A percentile compares a stretch with the other conserved stretches of the same genome.
phyloP scores from a whole-genome alignment of 768 basidiomycete species.

The Leccinum incarnatum region DNA sequence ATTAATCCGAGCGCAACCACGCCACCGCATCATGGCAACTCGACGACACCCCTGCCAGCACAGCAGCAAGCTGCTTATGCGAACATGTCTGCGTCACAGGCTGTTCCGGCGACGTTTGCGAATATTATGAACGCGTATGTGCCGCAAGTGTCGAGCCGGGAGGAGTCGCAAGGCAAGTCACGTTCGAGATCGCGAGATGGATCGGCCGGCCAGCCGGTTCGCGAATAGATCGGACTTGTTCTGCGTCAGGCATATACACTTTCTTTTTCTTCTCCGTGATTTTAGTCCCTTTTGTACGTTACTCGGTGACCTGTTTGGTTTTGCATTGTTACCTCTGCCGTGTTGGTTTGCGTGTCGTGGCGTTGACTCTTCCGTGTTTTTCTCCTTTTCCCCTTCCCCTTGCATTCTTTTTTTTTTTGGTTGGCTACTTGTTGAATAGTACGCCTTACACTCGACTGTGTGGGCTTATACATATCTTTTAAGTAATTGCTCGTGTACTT shows the following conservation, averaged over 20 bases:
- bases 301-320: not conserved
- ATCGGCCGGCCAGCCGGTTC: conserved; percentile 12
- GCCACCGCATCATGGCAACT: conserved; percentile 19
- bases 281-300: conserved; percentile 4
- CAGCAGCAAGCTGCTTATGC: conserved; percentile 23
- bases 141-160: conserved; percentile 25
- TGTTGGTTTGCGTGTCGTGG: conserved; percentile 2
- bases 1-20: conserved; percentile 15
- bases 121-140: conserved; percentile 74
- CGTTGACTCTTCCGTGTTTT: not conserved
- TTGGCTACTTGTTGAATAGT: not conserved
- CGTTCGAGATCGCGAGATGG: conserved; percentile 30
- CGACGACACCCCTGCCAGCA: not conserved
- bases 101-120: conserved; percentile 56
- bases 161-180: conserved; percentile 24
- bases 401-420: not conserved
- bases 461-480: conserved; percentile 9
- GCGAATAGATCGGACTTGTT: conserved; percentile 10
- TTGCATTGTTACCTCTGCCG: conserved; percentile 1
- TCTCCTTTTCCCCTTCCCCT: not conserved
- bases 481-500: conserved; percentile 6
- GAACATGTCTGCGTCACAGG: conserved; percentile 20
- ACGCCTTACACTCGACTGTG: not conserved
- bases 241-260: not conserved
- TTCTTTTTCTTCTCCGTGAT: not conserved